Conservation (phyloP, 73 alveolate species). For the Blepharisma stoltei region DNA sequence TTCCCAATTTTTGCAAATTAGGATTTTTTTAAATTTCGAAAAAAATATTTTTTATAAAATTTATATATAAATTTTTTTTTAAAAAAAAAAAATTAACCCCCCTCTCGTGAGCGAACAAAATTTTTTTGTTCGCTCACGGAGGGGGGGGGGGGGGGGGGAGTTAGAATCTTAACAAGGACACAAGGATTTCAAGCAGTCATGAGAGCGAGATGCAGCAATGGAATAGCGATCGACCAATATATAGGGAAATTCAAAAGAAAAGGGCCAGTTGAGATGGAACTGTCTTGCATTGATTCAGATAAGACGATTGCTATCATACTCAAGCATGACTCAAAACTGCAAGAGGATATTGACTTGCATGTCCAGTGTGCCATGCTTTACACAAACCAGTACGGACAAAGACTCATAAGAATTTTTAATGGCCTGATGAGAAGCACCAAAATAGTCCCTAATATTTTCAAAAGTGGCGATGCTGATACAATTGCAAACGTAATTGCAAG, state of each 20-base stretch:
- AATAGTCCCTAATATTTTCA: constrained; percentile 35
- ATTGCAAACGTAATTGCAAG: constrained; percentile 28
- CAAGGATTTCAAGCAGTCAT: constrained; percentile 50
- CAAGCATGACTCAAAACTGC: constrained; percentile 35
- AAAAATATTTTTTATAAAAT: too few species aligned
- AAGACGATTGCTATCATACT: constrained; percentile 47
- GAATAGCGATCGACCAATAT: constrained; percentile 45
- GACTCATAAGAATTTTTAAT: constrained; percentile 56
- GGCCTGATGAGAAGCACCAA: constrained; percentile 29
- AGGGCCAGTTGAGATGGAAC: constrained; percentile 43
- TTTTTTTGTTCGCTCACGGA: too few species aligned
- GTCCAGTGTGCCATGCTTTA: constrained; percentile 58
- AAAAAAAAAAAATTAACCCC: too few species aligned
- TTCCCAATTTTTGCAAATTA: too few species aligned
- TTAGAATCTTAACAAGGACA: constrained; percentile 53
- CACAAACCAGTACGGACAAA: constrained; percentile 45
- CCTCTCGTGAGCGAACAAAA: too few species aligned
- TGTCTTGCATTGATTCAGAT: constrained; percentile 60
- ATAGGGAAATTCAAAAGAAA: constrained; percentile 40
- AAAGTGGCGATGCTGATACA: constrained; percentile 50
- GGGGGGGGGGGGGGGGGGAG: too few species aligned
- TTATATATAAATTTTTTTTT: too few species aligned
- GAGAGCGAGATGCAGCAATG: constrained; percentile 46
- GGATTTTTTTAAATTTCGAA: too few species aligned
- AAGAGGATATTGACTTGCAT: constrained; percentile 34